Evolutionary conservation across 106 monocot genomes (phyloP).

Genomic region (Platanthera zijinensis): DNA sequence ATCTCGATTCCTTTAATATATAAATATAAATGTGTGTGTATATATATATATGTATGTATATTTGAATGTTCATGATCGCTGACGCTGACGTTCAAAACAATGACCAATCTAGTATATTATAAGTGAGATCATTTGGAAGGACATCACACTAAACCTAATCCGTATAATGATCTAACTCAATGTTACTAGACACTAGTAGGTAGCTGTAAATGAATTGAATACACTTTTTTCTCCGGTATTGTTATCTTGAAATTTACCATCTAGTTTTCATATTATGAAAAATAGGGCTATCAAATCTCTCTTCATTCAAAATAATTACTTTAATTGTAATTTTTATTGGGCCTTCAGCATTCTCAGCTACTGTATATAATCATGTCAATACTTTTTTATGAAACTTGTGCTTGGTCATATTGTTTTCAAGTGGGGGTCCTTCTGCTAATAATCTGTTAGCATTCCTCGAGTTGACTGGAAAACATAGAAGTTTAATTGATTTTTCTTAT

Average conservation of each 20-base stretch:
- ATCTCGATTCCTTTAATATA: no score
- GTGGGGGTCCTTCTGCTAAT: not conserved
- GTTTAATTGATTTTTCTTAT: not conserved
- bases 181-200: not conserved
- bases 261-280: not conserved
- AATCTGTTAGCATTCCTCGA: not conserved
- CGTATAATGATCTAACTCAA: not conserved
- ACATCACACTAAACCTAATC: not conserved
- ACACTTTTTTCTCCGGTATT: not conserved
- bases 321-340: not conserved
- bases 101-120: no score
- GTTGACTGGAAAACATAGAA: not conserved
- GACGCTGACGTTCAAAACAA: no score
- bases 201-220: not conserved
- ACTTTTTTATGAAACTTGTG: not conserved
- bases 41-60: no score
- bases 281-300: not conserved
- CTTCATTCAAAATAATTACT: not conserved
- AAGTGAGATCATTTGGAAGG: no score
- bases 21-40: no score
- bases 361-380: not conserved
- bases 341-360: not conserved
- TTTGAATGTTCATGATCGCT: no score
- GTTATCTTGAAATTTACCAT: not conserved
- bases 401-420: not conserved